Conservation (phyloP, 2,329 filamentous ascomycete species). For the Aspergillus melleus region DNA sequence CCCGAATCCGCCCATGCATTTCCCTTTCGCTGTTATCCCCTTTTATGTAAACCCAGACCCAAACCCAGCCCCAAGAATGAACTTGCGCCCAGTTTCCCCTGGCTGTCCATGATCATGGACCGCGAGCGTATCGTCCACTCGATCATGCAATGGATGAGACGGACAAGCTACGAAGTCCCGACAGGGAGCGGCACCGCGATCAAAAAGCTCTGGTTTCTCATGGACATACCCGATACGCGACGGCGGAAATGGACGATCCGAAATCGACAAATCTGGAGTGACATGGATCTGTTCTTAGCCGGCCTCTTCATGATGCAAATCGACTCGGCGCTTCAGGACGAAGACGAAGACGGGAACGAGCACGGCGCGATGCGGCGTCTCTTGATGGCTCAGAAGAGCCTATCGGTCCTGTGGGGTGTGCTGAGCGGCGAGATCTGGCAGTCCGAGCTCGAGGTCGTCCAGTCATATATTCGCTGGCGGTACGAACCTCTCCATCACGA, state of each 20-base stretch:
- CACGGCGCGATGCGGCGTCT: conserved; percentile 54
- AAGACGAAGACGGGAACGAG: conserved; percentile 48
- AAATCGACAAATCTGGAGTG: conserved; percentile 56
- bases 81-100: conserved; percentile 63
- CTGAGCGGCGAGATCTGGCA: conserved; percentile 59
- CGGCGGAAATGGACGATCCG: conserved; percentile 57
- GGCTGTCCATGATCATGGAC: conserved; percentile 66
- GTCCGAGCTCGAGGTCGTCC: conserved; percentile 53
- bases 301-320: conserved; percentile 72
- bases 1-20: conserved; percentile 60
- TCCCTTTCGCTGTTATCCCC: conserved; percentile 59
- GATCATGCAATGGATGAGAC: conserved; percentile 62
- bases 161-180: conserved; percentile 60
- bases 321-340: conserved; percentile 67
- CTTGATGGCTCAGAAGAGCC: conserved; percentile 59
- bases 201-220: conserved; percentile 70
- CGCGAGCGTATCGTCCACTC: conserved; percentile 59
- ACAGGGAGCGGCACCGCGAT: conserved; percentile 48
- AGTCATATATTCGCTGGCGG: conserved; percentile 60
- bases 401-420: conserved; percentile 60
- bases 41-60: conserved; percentile 45
- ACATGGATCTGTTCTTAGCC: conserved; percentile 61
- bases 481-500: conserved; percentile 38
- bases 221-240: conserved; percentile 63
- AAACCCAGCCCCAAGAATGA: conserved; percentile 1